Evolutionary conservation across 257 asterid genomes (phyloP), one percentile per base, ranked within the genome.

Genomic region (Handroanthus guayacan): DNA sequence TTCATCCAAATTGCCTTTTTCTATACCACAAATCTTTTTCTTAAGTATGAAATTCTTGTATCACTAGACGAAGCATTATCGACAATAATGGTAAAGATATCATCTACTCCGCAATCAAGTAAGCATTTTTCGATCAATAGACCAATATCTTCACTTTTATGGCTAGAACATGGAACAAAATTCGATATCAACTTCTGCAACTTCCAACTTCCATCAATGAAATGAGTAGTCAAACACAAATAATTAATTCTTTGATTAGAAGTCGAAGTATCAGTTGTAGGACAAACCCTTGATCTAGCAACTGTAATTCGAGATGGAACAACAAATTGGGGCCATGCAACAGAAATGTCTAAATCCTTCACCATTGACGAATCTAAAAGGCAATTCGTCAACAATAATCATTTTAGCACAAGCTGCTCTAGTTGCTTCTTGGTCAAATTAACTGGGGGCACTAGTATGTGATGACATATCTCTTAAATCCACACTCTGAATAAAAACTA

Each of bases 1-100:
- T 5, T 2, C 51, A 45, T 45, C 51, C 51, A 45, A 45, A 39
- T 39, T 39, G 2, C 5, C 51, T 45, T 45, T 6, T 45, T 0
- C 13, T 12, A 45, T 45, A 12, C 51, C 10, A 45, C 6, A 66
- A 37, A 67, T 48, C 7, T 68, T 18, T 12, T 34, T 31, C 34
- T 52, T 14, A 69, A 69, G 8, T 69, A 37, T 8, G 6, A n/a
- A n/a, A 65, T 13, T 6, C 55, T 31, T 25, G 54, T 17, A 50
- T 54, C 58, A 13, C 37, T 65, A 5, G 63, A 72, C 31, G 41
- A 56, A 0, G 64, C 64, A 47, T 79, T 79, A 16, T 79, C 64
- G 43, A 72, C 16, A 5, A 62, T 64, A 34, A 73, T 14, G 0
- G 71, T 9, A 14, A 65, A 72, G 1, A 47, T 3, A 0, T 48